These are phyloP conservation scores for Trichoderma polysporum DNA, from an alignment of 2,329 filamentous ascomycete species.

Conservation along the genomic window DNA sequence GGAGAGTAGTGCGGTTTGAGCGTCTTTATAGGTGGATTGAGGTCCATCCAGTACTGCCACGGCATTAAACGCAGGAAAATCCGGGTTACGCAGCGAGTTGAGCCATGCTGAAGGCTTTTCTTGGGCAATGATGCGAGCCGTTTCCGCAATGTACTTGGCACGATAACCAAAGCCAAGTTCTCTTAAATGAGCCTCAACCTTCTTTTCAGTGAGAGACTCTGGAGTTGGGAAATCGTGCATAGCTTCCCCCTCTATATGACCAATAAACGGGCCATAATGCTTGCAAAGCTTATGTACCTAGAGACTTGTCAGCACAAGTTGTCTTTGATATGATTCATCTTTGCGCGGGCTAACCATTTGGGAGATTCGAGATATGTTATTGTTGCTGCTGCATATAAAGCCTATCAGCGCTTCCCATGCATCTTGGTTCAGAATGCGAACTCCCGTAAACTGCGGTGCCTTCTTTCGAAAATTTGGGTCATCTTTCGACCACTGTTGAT, in stretches of 20 bases:
- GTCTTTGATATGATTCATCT: background rate
- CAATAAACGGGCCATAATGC: conserved; percentile 79
- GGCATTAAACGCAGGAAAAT: conserved; percentile 57
- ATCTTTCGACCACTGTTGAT: conserved; percentile 79
- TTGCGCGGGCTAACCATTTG: conserved; percentile 67
- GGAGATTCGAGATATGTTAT: conserved; percentile 92
- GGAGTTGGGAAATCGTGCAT: conserved; percentile 89
- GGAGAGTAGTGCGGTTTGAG: conserved; percentile 75
- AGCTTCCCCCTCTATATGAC: conserved; percentile 63
- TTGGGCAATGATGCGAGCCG: conserved; percentile 70
- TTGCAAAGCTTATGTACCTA: conserved; percentile 84
- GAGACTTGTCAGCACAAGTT: background rate
- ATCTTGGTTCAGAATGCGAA: conserved; percentile 91
- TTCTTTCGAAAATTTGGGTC: conserved; percentile 88
- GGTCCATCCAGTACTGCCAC: conserved; percentile 43
- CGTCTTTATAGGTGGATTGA: conserved; percentile 67
- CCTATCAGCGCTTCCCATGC: conserved; percentile 91
- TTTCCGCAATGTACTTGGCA: conserved; percentile 87
- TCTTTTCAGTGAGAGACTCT: conserved; percentile 65
- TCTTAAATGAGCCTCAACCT: conserved; percentile 78
- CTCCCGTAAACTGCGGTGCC: conserved; percentile 82
- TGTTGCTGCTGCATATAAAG: conserved; percentile 99
- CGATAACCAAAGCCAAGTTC: conserved; percentile 91
- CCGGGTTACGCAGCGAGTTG: conserved; percentile 72
- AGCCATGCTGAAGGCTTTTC: conserved; percentile 74